Percentiles rank a stretch among this genome's conserved stretches.
Evolutionary conservation across 352 stramenopile genomes (phyloP).

Genomic region (Globisporangium yorkense): DNA sequence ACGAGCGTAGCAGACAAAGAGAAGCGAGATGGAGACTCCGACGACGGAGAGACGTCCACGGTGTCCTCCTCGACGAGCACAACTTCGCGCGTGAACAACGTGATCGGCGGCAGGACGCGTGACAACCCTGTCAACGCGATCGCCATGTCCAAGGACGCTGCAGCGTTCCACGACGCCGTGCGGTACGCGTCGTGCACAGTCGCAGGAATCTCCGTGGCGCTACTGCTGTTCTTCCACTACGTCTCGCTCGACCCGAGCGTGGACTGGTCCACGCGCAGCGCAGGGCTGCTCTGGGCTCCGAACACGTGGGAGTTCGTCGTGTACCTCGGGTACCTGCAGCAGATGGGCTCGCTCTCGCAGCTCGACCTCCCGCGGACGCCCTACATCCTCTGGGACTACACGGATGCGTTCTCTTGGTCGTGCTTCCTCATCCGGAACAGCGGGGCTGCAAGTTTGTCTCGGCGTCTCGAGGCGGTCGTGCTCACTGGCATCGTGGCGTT

Average conservation of each 20-base stretch:
- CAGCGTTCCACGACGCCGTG: constrained; percentile 45
- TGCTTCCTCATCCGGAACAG: constrained; percentile 40
- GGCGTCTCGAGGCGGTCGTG: constrained; percentile 47
- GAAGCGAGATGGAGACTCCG: neutral
- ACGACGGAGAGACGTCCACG: constrained; percentile 1
- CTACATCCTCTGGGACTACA: constrained; percentile 65
- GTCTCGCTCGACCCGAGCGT: constrained; percentile 40
- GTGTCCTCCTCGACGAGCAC: neutral
- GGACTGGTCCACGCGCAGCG: constrained; percentile 22
- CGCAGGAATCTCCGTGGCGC: constrained; percentile 52
- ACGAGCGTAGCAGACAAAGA: neutral
- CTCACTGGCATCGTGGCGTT: constrained; percentile 54
- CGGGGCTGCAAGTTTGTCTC: constrained; percentile 7
- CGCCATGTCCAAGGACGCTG: constrained; percentile 28
- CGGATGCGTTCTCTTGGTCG: constrained; percentile 64
- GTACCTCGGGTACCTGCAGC: constrained; percentile 62
- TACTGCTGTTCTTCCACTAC: constrained; percentile 63
- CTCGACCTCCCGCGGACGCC: constrained; percentile 52
- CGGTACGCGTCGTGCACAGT: constrained; percentile 44
- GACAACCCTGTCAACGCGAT: constrained; percentile 41
- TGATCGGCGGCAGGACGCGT: constrained; percentile 45
- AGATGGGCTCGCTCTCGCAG: constrained; percentile 57
- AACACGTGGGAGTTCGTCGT: constrained; percentile 76
- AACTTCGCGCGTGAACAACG: constrained; percentile 12
- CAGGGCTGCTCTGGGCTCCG: constrained; percentile 34